phyloP scores from a whole-genome alignment of 2,329 filamentous ascomycete genomes.

The Penicillium brevicompactum region DNA sequence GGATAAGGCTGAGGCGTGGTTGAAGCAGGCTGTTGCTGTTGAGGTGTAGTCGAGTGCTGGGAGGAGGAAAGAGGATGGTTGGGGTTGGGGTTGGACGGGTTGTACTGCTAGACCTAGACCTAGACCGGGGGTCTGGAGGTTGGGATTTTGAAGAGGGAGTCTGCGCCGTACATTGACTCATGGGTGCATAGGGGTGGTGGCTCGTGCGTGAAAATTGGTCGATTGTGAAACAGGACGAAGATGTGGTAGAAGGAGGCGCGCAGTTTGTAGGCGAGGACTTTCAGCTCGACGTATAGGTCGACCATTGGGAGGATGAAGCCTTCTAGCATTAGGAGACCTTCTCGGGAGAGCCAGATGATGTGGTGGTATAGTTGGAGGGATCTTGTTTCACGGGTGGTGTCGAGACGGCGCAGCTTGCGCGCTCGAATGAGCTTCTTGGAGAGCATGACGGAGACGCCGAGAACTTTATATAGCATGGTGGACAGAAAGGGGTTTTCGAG shows the following conservation, averaged over 20 bases:
- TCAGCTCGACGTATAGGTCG: conserved; percentile 75
- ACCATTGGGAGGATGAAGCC: conserved; percentile 83
- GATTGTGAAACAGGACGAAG: conserved; percentile 94
- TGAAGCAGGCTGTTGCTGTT: conserved; percentile 78
- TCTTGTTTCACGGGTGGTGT: conserved; percentile 74
- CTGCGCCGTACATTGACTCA: conserved; percentile 38
- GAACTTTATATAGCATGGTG: conserved; percentile 79
- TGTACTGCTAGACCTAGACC: conserved; percentile 22
- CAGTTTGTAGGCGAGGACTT: conserved; percentile 87
- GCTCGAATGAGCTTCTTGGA: conserved; percentile 81
- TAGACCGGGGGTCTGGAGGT: conserved; percentile 40
- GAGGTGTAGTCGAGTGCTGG: conserved; percentile 80
- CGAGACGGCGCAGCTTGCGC: conserved; percentile 79
- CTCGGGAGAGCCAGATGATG: conserved; percentile 92
- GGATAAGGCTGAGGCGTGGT: conserved; percentile 72
- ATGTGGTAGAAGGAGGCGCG: conserved; percentile 95
- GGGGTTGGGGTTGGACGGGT: conserved; percentile 23
- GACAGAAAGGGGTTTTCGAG: conserved; percentile 75
- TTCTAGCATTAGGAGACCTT: conserved; percentile 86
- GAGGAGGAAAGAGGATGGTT: conserved; percentile 71
- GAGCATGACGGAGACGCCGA: conserved; percentile 86
- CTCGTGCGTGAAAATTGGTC: conserved; percentile 69
- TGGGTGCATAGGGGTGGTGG: conserved; percentile 40
- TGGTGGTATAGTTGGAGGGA: conserved; percentile 83
- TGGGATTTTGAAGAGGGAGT: conserved; percentile 31